phyloP scores from a whole-genome alignment of 1,284 basidiomycete species.

The Porphyrellus sp. region DNA sequence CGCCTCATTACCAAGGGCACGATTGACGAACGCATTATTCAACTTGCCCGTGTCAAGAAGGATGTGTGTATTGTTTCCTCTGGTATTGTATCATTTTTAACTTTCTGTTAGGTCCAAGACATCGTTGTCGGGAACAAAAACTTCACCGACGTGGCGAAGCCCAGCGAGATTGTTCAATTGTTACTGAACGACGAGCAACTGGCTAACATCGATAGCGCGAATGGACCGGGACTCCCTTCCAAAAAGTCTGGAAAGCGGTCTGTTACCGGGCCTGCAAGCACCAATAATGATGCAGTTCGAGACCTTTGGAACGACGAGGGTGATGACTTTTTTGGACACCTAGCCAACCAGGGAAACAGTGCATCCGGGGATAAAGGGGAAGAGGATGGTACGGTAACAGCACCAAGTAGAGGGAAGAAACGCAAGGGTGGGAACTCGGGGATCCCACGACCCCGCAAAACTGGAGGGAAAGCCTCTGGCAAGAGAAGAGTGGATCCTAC shows the following conservation, averaged over 20 bases:
- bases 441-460: constrained; percentile 28
- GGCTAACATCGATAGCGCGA: constrained; percentile 54
- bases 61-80: constrained; percentile 55
- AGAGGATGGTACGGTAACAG: constrained; percentile 23
- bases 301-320: constrained; percentile 83
- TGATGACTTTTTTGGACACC: constrained; percentile 75
- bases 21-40: constrained; percentile 97
- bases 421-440: constrained; percentile 31
- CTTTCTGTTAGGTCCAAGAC: constrained; percentile 79
- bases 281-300: constrained; percentile 44
- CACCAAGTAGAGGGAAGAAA: constrained; percentile 36
- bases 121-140: constrained; percentile 98
- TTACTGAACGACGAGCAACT: constrained; percentile 93
- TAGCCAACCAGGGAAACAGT: constrained; percentile 24
- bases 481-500: constrained; percentile 32
- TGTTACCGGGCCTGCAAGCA: constrained; percentile 28
- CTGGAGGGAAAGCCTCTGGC: constrained; percentile 31
- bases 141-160: constrained; percentile 88
- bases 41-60: constrained; percentile 92
- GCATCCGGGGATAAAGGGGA: constrained; percentile 37
- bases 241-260: constrained; percentile 40
- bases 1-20: constrained; percentile 95
- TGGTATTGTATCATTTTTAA: not conserved
- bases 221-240: constrained; percentile 38
- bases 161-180: constrained; percentile 95